phyloP scores from a whole-genome alignment of 345 rosid species.

The Boechera stricta region DNA sequence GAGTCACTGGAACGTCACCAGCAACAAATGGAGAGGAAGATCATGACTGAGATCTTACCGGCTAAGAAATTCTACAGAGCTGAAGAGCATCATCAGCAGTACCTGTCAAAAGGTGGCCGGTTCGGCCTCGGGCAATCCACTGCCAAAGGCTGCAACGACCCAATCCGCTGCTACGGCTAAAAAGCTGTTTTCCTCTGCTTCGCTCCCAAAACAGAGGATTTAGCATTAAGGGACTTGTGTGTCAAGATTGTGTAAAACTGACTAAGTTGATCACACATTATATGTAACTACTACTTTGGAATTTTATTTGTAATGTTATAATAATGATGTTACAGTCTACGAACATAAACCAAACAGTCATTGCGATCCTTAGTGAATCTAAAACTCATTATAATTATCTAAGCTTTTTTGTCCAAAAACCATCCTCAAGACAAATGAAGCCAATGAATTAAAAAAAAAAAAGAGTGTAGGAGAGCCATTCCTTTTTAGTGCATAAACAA shows the following conservation, averaged over 20 bases:
- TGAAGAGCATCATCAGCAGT: constrained; percentile 93
- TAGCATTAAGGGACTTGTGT: not conserved
- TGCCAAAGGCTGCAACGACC: constrained; percentile 86
- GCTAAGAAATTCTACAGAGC: constrained; percentile 93
- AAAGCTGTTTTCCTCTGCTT: constrained; percentile 10
- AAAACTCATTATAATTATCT: too few species aligned
- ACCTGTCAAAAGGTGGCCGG: constrained; percentile 90
- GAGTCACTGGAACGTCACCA: constrained; percentile 74
- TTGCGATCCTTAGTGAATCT: not conserved
- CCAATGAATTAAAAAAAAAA: not conserved
- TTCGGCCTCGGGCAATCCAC: constrained; percentile 75
- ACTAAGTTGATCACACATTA: not conserved
- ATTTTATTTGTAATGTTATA: not conserved
- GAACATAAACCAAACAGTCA: constrained; percentile 7
- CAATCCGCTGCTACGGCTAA: constrained; percentile 93
- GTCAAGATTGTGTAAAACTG: constrained; percentile 5
- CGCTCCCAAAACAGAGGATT: constrained; percentile 25
- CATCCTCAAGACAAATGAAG: not conserved
- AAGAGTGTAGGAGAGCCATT: not conserved
- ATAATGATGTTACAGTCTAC: not conserved
- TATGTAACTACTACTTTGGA: not conserved
- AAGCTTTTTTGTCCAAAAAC: too few species aligned
- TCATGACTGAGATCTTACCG: constrained; percentile 83
- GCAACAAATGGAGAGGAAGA: constrained; percentile 63
- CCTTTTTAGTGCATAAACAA: not conserved